Conservation (phyloP, 1,284 basidiomycete species). For the Malassezia sympodialis region DNA sequence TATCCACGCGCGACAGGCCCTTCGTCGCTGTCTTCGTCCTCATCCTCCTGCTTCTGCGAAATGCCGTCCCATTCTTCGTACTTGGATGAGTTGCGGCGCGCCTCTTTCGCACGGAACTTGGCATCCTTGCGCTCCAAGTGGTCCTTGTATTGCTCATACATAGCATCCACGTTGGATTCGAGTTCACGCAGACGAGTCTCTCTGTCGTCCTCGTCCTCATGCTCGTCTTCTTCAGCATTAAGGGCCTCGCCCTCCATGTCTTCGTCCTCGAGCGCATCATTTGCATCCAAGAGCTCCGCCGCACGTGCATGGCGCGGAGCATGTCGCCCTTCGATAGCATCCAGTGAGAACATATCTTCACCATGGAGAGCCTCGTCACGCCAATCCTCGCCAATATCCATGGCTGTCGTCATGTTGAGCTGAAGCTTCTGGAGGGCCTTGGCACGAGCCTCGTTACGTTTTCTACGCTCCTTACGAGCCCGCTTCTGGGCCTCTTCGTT, state of each 20-base stretch:
- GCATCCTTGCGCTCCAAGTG: conserved; percentile 73
- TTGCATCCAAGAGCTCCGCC: conserved; percentile 10
- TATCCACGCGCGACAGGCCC: conserved; percentile 56
- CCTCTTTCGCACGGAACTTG: conserved; percentile 79
- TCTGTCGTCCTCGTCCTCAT: conserved; percentile 50
- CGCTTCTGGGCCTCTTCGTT: conserved; percentile 68
- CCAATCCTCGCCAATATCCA: conserved; percentile 80
- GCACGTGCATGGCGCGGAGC: conserved; percentile 14
- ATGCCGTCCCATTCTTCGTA: conserved; percentile 46
- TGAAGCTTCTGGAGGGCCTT: conserved; percentile 89
- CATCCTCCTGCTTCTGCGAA: conserved; percentile 20
- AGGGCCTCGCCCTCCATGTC: conserved; percentile 50
- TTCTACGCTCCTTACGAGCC: conserved; percentile 68
- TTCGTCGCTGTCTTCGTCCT: conserved; percentile 47
- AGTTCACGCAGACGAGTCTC: conserved; percentile 53
- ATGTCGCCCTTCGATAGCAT: conserved; percentile 21
- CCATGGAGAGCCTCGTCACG: conserved; percentile 34
- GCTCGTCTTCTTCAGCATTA: conserved; percentile 54
- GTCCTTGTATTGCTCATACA: conserved; percentile 80
- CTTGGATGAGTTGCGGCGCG: conserved; percentile 61
- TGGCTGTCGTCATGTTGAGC: conserved; percentile 88
- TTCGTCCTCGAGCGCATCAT: conserved; percentile 49
- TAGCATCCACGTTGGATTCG: conserved; percentile 72
- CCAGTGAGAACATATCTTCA: conserved; percentile 36
- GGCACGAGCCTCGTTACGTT: conserved; percentile 77